Evolutionary conservation across 2,329 filamentous ascomycete species (phyloP), one percentile per base, ranked within the genome.

Genomic region (Exophiala dermatitidis): DNA sequence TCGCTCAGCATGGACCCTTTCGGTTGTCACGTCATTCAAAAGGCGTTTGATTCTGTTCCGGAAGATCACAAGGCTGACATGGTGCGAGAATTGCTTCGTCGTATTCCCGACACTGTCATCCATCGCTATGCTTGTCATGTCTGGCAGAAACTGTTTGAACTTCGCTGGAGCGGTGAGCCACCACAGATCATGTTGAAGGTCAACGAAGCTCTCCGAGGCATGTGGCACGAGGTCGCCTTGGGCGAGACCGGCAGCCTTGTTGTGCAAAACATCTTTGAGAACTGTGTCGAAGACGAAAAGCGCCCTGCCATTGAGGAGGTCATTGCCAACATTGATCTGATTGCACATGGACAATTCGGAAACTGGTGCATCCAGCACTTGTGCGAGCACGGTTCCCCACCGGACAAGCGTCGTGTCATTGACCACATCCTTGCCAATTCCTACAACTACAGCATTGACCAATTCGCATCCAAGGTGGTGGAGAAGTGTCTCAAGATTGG

Each of bases 351-450:
- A 29, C 93, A 98, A 68, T 98, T 98, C 67, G 93, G 93, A 52
- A 98, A 98, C 69, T 98, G 93, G 93, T 98, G 93, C 74, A 97
- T 98, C 65, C 93, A 98, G 73, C 93, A 98, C 72, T 90, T 98
- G 64, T 98, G 93, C 71, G 93, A 98, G 71, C 93, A 98, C 67
- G 91, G 94, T 47, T 86, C 86, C 53, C 86, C 90, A 32, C 84
- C 85, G 38, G 94, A 98, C 71, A 90, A 91, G 64, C 91, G 86
- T 71, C 86, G 90, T 62, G 93, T 94, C 42, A 85, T 96, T 65
- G 91, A 98, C 63, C 91, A 97, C 69, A 91, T 98, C 65, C 86
- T 98, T 62, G 85, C 85, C 59, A 95, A 89, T 71, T 88, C 90
- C 32, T 87, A 89, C 10, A 90, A 96, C 71, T 98, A 97, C 73